These are phyloP conservation scores for Melanogaster broomeanus DNA, from an alignment of 768 basidiomycete species.

Conservation along the genomic window DNA sequence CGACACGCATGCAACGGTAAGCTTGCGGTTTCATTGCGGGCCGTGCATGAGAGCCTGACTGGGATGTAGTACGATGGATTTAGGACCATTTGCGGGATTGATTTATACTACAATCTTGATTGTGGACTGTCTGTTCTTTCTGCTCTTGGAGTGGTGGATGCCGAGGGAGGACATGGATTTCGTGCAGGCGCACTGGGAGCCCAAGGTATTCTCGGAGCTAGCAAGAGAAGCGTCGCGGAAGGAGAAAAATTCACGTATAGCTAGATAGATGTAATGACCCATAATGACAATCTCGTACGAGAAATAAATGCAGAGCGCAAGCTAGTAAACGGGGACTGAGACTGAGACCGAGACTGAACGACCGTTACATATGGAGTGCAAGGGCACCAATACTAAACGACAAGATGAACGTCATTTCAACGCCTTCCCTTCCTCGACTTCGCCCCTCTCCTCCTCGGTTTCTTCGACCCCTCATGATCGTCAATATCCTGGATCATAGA, in stretches of 20 bases:
- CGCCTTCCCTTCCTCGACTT: slow-evolving; percentile 22
- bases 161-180: slow-evolving; percentile 79
- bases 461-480: slow-evolving; percentile 23
- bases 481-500: slow-evolving; percentile 18
- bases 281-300: too few relatives aligned
- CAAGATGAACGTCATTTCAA: slow-evolving; percentile 1
- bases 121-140: slow-evolving; percentile 87
- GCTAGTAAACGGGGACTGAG: neutral
- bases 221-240: neutral
- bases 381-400: neutral
- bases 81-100: slow-evolving; percentile 80
- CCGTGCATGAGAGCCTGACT: neutral
- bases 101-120: slow-evolving; percentile 89
- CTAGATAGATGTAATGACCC: too few relatives aligned
- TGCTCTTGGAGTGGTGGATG: slow-evolving; percentile 81
- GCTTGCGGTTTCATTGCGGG: slow-evolving; percentile 7
- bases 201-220: slow-evolving; percentile 22
- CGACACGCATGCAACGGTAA: slow-evolving; percentile 76
- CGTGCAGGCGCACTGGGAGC: slow-evolving; percentile 67
- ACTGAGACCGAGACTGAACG: neutral
- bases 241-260: too few relatives aligned
- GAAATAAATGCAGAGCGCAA: too few relatives aligned
- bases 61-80: slow-evolving; percentile 63
- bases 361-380: neutral
- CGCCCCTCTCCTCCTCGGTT: slow-evolving; percentile 22